A percentile compares a stretch with the other conserved stretches of the same genome.
These are phyloP conservation scores for Lentinus brumalis DNA, from an alignment of 768 basidiomycete species.

Conservation along the genomic window DNA sequence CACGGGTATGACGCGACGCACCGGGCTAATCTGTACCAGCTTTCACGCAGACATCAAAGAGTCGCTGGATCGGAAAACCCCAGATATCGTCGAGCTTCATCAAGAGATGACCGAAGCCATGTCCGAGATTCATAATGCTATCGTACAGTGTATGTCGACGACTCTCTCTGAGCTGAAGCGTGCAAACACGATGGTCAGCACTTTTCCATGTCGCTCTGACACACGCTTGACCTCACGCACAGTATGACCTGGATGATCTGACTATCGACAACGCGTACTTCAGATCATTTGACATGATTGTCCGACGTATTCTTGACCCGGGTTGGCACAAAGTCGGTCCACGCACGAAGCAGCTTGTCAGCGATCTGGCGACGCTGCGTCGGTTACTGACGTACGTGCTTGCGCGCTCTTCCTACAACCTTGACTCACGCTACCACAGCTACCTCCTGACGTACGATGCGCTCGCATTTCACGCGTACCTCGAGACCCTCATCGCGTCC, in stretches of 20 bases:
- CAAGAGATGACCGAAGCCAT: constrained; percentile 84
- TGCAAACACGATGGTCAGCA: constrained; percentile 67
- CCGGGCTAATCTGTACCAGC: constrained; percentile 42
- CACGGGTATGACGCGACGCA: not conserved
- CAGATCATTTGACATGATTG: constrained; percentile 85
- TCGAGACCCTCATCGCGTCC: constrained; percentile 82
- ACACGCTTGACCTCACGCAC: not conserved
- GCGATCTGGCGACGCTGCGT: constrained; percentile 82
- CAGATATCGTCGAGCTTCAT: constrained; percentile 90
- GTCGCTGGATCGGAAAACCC: constrained; percentile 77
- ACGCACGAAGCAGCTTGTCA: constrained; percentile 88
- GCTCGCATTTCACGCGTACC: constrained; percentile 86
- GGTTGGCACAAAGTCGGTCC: constrained; percentile 98
- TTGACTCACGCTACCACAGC: constrained; percentile 38
- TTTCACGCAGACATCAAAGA: constrained; percentile 90
- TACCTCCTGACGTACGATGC: constrained; percentile 91
- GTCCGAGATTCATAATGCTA: constrained; percentile 89
- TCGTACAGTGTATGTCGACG: constrained; percentile 91
- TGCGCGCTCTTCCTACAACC: not conserved
- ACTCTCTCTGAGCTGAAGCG: constrained; percentile 90
- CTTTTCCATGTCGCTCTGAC: not conserved
- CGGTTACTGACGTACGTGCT: constrained; percentile 68
- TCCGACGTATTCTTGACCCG: constrained; percentile 85
- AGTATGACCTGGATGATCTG: constrained; percentile 94
- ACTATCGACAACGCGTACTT: constrained; percentile 94